Percentiles rank a stretch among this genome's conserved stretches.
phyloP scores from a whole-genome alignment of 805 yeast species.

The Limtongia smithiae region DNA sequence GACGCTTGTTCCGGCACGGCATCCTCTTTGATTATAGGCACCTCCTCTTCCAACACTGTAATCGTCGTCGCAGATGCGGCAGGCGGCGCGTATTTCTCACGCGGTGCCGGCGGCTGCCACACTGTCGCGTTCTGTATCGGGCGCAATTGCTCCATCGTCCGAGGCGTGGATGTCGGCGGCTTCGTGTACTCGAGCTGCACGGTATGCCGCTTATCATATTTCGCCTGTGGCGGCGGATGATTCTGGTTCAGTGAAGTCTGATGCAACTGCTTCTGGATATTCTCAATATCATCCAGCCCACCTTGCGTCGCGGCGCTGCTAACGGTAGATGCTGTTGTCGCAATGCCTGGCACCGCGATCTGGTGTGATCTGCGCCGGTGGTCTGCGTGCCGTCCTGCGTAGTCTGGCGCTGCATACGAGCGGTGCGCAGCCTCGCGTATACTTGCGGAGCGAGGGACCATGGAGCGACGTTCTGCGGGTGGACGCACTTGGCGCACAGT shows the following conservation, averaged over 20 bases:
- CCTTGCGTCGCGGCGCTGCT: not conserved
- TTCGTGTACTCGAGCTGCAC: conserved; percentile 24
- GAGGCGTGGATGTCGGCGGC: conserved; percentile 23
- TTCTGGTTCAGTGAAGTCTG: conserved; percentile 15
- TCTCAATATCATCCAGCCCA: conserved; percentile 18
- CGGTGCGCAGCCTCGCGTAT: conserved; percentile 6
- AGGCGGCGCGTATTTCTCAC: no score
- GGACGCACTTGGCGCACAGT: not conserved
- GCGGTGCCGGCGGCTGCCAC: conserved; percentile 2
- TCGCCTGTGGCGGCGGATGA: not conserved
- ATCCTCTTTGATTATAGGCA: no score
- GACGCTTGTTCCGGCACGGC: no score
- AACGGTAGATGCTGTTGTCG: not conserved
- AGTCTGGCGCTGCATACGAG: no score
- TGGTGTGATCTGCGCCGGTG: no score
- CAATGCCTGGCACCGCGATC: conserved; percentile 1
- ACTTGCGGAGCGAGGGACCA: conserved; percentile 6
- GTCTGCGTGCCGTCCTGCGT: no score
- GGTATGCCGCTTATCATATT: conserved; percentile 24
- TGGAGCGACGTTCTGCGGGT: conserved; percentile 12
- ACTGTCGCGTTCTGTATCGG: not conserved
- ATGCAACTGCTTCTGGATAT: conserved; percentile 16
- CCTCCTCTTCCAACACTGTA: no score
- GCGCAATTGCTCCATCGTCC: conserved; percentile 15
- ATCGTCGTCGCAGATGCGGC: no score